Percentiles rank a stretch among this genome's conserved stretches.
phyloP scores from a whole-genome alignment of 2,329 filamentous ascomycete species.

The Beauveria rudraprayagi region DNA sequence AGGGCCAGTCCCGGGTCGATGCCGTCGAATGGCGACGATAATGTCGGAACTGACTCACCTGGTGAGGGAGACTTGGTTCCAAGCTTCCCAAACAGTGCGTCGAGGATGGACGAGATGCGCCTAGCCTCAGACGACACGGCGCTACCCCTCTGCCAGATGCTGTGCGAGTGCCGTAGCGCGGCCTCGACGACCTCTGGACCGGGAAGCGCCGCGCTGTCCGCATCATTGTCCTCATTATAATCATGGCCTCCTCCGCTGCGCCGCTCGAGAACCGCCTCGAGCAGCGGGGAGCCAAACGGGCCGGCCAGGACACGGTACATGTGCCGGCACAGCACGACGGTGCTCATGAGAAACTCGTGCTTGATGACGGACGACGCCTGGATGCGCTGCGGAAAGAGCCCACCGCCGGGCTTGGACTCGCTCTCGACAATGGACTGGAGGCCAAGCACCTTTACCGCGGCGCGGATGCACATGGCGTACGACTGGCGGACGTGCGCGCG shows the following conservation, averaged over 20 bases:
- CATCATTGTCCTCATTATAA: background rate
- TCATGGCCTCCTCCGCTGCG: background rate
- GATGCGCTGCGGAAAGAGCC: conserved; percentile 6
- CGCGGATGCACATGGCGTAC: background rate
- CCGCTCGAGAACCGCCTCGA: background rate
- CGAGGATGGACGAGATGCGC: conserved; percentile 3
- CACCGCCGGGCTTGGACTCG: conserved; percentile 5
- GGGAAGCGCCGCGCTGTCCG: background rate
- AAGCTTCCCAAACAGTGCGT: background rate
- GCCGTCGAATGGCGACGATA: background rate
- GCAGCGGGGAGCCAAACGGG: conserved; percentile 3
- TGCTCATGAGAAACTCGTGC: conserved; percentile 11
- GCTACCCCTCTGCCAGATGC: background rate
- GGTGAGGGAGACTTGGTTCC: background rate
- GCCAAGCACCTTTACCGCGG: conserved; percentile 1
- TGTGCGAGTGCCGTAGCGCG: conserved; percentile 3
- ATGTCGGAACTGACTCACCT: background rate
- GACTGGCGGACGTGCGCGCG: background rate
- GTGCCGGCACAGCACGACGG: conserved; percentile 8
- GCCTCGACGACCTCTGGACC: background rate
- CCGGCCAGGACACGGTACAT: conserved; percentile 5
- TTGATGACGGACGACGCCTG: conserved; percentile 7
- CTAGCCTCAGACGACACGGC: background rate
- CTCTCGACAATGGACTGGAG: conserved; percentile 1
- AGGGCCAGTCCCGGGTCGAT: conserved; percentile 1